phyloP scores from a whole-genome alignment of 805 yeast species.

The Pichia insulana region DNA sequence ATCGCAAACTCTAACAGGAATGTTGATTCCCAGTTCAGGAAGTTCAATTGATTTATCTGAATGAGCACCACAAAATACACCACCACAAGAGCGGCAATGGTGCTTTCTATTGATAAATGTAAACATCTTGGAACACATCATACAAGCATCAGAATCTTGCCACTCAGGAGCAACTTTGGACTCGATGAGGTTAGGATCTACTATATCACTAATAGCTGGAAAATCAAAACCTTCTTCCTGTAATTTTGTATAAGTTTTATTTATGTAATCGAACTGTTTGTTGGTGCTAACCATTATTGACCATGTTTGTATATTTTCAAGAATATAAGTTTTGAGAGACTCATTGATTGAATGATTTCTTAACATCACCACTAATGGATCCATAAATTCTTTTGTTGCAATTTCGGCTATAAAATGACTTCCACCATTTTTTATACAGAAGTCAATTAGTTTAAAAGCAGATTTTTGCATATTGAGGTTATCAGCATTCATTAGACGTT shows the following conservation, averaged over 20 bases:
- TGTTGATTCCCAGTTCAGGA: constrained; percentile 77
- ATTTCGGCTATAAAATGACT: constrained; percentile 71
- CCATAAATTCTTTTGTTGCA: constrained; percentile 79
- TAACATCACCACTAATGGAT: constrained; percentile 50
- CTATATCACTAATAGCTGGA: constrained; percentile 39
- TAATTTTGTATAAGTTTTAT: constrained; percentile 50
- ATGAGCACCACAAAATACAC: constrained; percentile 81
- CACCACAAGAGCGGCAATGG: constrained; percentile 96
- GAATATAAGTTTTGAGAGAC: constrained; percentile 50
- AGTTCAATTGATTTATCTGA: constrained; percentile 65
- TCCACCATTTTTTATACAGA: constrained; percentile 91
- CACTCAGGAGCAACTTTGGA: constrained; percentile 94
- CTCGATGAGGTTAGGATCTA: constrained; percentile 55
- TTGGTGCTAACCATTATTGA: constrained; percentile 62
- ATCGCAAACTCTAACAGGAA: constrained; percentile 91
- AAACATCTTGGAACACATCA: constrained; percentile 81
- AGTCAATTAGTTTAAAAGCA: constrained; percentile 68
- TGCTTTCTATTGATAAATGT: constrained; percentile 83
- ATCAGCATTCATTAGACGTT: constrained; percentile 45
- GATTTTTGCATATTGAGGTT: constrained; percentile 80
- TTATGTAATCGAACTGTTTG: constrained; percentile 56
- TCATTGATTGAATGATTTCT: constrained; percentile 27
- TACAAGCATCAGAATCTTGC: constrained; percentile 92
- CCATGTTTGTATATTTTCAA: constrained; percentile 70
- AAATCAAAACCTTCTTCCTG: constrained; percentile 56